Base-by-base conservation (phyloP, 371 early-diverging fungal genomes). In the Coemansia sp. region DNA sequence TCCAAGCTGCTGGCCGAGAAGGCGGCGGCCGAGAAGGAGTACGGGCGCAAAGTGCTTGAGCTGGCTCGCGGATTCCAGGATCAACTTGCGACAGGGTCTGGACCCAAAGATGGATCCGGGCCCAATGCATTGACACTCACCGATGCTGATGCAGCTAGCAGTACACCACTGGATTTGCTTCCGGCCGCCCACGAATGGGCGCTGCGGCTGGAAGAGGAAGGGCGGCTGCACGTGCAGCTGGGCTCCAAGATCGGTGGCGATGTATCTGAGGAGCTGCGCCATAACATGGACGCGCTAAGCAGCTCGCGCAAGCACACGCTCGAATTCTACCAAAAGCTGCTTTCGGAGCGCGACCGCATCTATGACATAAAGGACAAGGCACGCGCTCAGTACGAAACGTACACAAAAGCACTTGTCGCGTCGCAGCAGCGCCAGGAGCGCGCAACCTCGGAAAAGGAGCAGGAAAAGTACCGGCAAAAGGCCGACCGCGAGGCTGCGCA, bases 391-490 rank as follows among this genome's bases (percentile, higher is more conserved):
- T 68, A 72, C 57, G 69, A 68, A 55, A 26, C 57, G 1, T 49
- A 45, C 38, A 48, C 65, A 35, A 63, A 64, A 43, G 57, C 57
- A n/a, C 61, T 72, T 59, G 42, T 10, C 4, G 53, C 53, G 68
- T 63, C 72, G 55, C 68, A 50, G 61, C 61, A 66, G 57, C 54
- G 57, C 43, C 72, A 72, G 42, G 68, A 68, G 61, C 60, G 72
- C 33, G 72, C 72, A 7, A 64, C 64, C 7, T 63, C 69, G 3
- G 72, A 72, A 47, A 72, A 72, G 69, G 69, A 72, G 59, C 72
- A 72, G 60, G 72, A 72, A 10, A 68, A 64, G 43, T 59, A 64
- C 57, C 63, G 69, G 16, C 57, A 60, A 26, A 56, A 57, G 45
- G 65, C 61, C 1, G 68, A 68, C 26, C 63, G 57, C 42, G 63